Evolutionary conservation across 2,329 filamentous ascomycete species (phyloP).

Genomic region (Orbilia blumenaviensis): DNA sequence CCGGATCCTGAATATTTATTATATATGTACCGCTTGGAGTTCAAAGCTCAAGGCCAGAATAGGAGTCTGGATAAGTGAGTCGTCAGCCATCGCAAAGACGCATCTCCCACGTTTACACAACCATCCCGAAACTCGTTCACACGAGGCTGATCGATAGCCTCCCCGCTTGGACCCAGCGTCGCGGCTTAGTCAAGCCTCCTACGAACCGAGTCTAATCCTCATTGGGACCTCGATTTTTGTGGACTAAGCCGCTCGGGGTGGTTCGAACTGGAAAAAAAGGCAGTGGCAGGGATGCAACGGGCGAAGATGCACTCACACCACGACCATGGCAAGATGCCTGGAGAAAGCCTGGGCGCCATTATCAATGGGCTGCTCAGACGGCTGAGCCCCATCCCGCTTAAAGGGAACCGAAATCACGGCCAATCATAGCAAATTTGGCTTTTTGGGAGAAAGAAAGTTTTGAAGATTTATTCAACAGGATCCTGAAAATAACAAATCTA

Average conservation of each 20-base stretch:
- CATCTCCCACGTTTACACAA: slow-evolving; percentile 31
- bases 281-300: slow-evolving; percentile 23
- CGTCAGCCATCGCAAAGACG: slow-evolving; percentile 33
- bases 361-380: slow-evolving; percentile 22
- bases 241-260: slow-evolving; percentile 13
- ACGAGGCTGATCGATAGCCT: slow-evolving; percentile 52
- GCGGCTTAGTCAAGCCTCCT: slow-evolving; percentile 29
- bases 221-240: not conserved
- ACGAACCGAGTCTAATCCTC: slow-evolving; percentile 31
- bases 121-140: slow-evolving; percentile 29
- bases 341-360: slow-evolving; percentile 28
- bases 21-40: not conserved
- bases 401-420: slow-evolving; percentile 18
- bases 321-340: slow-evolving; percentile 15
- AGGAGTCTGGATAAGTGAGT: slow-evolving; percentile 19
- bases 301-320: slow-evolving; percentile 13
- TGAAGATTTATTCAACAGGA: slow-evolving; percentile 28
- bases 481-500: not conserved
- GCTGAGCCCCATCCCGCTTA: slow-evolving; percentile 30
- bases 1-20: slow-evolving; percentile 33
- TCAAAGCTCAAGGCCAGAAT: slow-evolving; percentile 20
- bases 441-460: not conserved
- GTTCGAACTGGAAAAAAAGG: slow-evolving; percentile 31
- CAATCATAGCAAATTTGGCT: slow-evolving; percentile 26
- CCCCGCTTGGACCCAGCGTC: slow-evolving; percentile 27